Base-by-base conservation (phyloP, 257 asterid species). In the Ajuga chamaepitys region DNA sequence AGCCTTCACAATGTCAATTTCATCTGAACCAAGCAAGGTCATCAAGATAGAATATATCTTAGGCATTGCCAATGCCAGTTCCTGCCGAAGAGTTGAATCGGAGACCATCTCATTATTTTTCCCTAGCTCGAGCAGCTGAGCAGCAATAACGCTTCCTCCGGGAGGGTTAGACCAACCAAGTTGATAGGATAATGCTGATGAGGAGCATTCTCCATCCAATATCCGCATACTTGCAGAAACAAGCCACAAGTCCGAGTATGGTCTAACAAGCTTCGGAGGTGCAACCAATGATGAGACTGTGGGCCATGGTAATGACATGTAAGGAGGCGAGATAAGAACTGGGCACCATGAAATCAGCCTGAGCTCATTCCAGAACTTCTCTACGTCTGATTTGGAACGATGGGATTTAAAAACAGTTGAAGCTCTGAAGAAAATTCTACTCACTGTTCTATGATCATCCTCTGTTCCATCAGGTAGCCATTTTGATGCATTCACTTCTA, bases 181-280 rank as follows among this genome's bases (percentile, higher is more conserved):
- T 64, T 76, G 89, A 71, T 75, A 67, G 70, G 98, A 85, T 72
- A 92, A 84, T 46, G 83, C 81, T 55, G 98, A 85, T 66, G 95
- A 89, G 62, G 97, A 92, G 78, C 95, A 92, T 70, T 92, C 95
- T 73, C 93, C 91, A 70, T 92, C 98, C 73, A 92, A 80, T 76
- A 92, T 89, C 59, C 98, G 85, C 98, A 92, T 86, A 76, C 98
- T 92, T 47, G 97, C 98, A 50, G 97, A 92, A 62, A 87, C 98
- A 71, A 92, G 95, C 98, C 98, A 92, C 81, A 85, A 22, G 62
- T 92, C 98, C 3, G 82, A 67, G 78, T 77, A 78, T 57, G 67
- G 87, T 73, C 95, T 78, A 66, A 92, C 98, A 54, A 92, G 91
- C 83, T 84, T 92, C 47, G 98, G 98, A 70, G 98, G 95, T 64